Evolutionary conservation across 306 rosid species (phyloP), one percentile per base, ranked within the genome.

Genomic region (Crotalaria pallida): DNA sequence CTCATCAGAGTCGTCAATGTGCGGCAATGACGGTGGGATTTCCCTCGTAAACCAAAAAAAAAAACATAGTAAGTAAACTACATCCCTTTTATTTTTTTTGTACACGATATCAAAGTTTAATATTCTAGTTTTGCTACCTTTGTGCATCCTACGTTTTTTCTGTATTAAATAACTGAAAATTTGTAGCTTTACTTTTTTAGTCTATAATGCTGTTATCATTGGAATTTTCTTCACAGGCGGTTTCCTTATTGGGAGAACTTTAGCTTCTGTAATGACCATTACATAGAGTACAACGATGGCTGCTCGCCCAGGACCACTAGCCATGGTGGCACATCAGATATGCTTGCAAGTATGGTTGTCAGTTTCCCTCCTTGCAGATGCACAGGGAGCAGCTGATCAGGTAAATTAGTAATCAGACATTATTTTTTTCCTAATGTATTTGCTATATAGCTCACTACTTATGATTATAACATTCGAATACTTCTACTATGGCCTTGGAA

Each of bases 251-350:
- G 69, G 69, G 53, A 63, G 69, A 43, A 63, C 72, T 48, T 48
- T 66, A 48, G 72, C 72, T 48, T 4, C 45, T 31, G 72, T 66
- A 49, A 66, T 49, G 72, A 66, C 72, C 41, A 66, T 47, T 16
- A 66, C 59, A 27, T 48, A 48, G 47, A 66, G 72, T 47, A 66
- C 72, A 48, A 29, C 72, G 31, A 66, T 66, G 72, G 58, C 72
- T 49, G 47, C 72, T 11, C 72, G 72, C 29, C 59, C 31, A 4
- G 72, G 72, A 66, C 72, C 72, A 6, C 5, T 66, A 48, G 59
- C 72, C 58, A 66, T 59, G 11, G 72, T 47, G 17, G 72, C 72
- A 49, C 72, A 66, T 66, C 72, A 66, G 45, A 66, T 66, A 66
- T 66, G 72, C 58, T 48, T 66, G 31, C 72, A 66, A 66, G 58